A percentile compares a stretch with the other conserved stretches of the same genome.
phyloP scores from a whole-genome alignment of 257 asterid genomes.

The Solanum sejunctum region DNA sequence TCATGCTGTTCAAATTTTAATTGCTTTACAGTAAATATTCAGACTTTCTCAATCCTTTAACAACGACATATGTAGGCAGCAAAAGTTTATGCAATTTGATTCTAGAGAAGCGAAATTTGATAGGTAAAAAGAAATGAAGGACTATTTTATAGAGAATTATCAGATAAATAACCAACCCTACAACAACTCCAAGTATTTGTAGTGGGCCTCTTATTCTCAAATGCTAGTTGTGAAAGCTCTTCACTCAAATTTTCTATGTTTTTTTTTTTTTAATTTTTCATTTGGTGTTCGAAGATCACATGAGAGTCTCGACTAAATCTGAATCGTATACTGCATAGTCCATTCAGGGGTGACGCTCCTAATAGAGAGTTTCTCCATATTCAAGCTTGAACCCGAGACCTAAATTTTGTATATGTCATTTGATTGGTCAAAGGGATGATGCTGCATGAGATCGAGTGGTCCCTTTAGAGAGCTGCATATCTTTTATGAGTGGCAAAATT shows the following conservation, averaged over 20 bases:
- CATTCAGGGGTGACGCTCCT: too few species aligned
- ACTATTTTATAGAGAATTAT: not conserved
- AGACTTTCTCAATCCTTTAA: not conserved
- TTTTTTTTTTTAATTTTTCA: too few species aligned
- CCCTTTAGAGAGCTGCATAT: not conserved
- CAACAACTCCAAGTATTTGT: not conserved
- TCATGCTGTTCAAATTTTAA: not conserved
- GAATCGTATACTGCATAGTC: too few species aligned
- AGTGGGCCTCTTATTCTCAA: not conserved
- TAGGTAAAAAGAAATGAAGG: too few species aligned
- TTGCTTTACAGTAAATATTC: not conserved
- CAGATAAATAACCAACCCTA: not conserved
- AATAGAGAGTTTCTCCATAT: too few species aligned
- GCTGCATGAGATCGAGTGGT: not conserved
- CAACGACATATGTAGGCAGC: not conserved
- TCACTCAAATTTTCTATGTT: not conserved
- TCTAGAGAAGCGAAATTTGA: not conserved
- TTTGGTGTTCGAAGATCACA: too few species aligned
- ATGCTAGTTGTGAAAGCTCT: not conserved
- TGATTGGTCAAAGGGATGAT: not conserved
- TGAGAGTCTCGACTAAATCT: too few species aligned
- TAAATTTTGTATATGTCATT: not conserved
- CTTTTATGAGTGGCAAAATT: too few species aligned
- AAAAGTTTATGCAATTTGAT: not conserved
- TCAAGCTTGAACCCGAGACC: too few species aligned